These are phyloP conservation scores for Platanus orientalis DNA, from an alignment of 164 flowering plant species.

Conservation along the genomic window DNA sequence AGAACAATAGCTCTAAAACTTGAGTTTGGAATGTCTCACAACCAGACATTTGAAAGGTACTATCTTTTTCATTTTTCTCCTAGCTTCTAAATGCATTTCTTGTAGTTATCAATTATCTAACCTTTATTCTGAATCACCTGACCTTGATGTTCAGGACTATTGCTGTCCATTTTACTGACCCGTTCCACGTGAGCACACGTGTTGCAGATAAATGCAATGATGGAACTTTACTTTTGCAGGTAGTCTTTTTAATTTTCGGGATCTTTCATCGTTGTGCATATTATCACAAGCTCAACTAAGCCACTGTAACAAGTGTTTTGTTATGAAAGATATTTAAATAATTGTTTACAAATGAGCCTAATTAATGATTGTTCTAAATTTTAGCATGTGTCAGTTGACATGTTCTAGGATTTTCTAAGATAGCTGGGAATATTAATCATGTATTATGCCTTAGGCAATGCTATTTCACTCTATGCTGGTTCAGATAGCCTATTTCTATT, in stretches of 20 bases:
- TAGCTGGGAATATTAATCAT: not conserved
- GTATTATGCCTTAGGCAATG: not conserved
- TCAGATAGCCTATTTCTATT: not conserved
- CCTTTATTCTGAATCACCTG: constrained; percentile 3
- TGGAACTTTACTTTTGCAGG: constrained; percentile 88
- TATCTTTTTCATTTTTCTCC: constrained; percentile 11
- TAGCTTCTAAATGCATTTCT: constrained; percentile 1
- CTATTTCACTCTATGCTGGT: not conserved
- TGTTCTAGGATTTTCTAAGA: not conserved
- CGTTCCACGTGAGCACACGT: constrained; percentile 83
- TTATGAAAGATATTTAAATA: no score
- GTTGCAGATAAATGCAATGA: constrained; percentile 72
- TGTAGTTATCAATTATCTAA: not conserved
- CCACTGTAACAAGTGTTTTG: no score
- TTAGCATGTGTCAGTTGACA: no score
- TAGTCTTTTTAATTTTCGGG: constrained; percentile 19
- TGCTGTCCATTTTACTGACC: constrained; percentile 93
- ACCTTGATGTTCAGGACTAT: constrained; percentile 58
- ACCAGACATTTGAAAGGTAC: constrained; percentile 91
- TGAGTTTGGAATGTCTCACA: constrained; percentile 82
- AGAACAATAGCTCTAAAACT: constrained; percentile 92
- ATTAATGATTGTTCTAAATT: no score
- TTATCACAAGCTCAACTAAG: not conserved
- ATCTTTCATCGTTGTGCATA: not conserved
- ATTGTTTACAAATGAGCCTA: no score